Evolutionary conservation across 768 basidiomycete genomes (phyloP).

Genomic region (Ephemerocybe angulata): DNA sequence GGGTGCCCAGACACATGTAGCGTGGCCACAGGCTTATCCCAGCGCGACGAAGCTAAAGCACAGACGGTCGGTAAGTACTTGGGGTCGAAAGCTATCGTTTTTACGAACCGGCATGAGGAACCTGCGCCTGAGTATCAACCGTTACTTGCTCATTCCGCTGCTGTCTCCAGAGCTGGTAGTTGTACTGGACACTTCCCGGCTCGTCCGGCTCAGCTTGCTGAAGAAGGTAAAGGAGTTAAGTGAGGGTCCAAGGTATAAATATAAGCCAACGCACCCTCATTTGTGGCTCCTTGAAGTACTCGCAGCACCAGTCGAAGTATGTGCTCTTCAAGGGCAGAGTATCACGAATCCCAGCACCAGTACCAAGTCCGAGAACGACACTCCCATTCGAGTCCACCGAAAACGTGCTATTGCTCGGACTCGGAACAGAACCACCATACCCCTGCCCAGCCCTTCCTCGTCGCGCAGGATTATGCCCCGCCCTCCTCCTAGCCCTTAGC

Average conservation of each 20-base stretch:
- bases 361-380: constrained; percentile 73
- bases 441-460: constrained; percentile 27
- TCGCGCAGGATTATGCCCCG: constrained; percentile 37
- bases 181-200: constrained; percentile 90
- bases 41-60: too few relatives aligned
- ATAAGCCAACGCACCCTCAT: constrained; percentile 71
- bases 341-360: constrained; percentile 77
- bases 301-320: constrained; percentile 94
- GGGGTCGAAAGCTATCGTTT: too few relatives aligned
- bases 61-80: too few relatives aligned
- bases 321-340: constrained; percentile 85
- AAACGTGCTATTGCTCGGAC: constrained; percentile 74
- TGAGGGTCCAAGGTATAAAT: background rate
- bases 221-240: constrained; percentile 8
- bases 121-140: constrained; percentile 64
- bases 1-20: constrained; percentile 59
- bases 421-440: constrained; percentile 39
- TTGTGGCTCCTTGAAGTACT: constrained; percentile 98
- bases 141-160: constrained; percentile 82
- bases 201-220: constrained; percentile 95
- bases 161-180: constrained; percentile 93
- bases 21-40: constrained; percentile 71
- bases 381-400: constrained; percentile 70
- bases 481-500: constrained; percentile 62
- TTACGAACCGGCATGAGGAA: constrained; percentile 66